Base-by-base conservation (phyloP, 371 early-diverging fungal species). In the Mortierella sp. region DNA sequence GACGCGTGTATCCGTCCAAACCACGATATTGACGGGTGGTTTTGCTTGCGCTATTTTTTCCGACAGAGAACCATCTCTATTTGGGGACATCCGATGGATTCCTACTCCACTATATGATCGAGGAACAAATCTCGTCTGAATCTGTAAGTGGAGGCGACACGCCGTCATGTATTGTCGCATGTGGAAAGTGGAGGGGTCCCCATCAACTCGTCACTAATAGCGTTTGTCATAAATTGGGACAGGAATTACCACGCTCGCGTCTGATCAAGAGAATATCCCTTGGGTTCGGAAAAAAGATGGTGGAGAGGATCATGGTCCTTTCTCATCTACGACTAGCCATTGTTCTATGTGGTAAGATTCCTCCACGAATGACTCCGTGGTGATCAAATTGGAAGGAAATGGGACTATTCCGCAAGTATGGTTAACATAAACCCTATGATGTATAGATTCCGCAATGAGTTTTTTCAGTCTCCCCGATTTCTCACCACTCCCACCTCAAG, bases 81-180 rank as follows among this genome's bases (percentile, higher is more conserved):
- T 70, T 92, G 40, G 94, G 92, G 9, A 91, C 92, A 13, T 88
- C 90, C 8, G 91, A 91, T 67, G 94, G 94, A 10, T 79, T 82
- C 43, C 52, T 93, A 29, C 67, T 91, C 17, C 91, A 90, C 54
- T 92, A 87, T 63, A 67, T 78, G 17, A 72, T 90, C 13, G 88
- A 89, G 17, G 80, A 79, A 29, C 80, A 81, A 67, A 83, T 86
- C 71, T 73, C 67, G 6, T 59, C 71, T 21, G 45, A 66, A 9
- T 41, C 46, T 58, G 71, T 67, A 54, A 45, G 69, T 10, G 34
- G n/a, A n/a, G n/a, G n/a, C n/a, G n/a, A n/a, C n/a, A n/a, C n/a
- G n/a, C n/a, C n/a, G n/a, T n/a, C n/a, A n/a, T n/a, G n/a, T n/a
- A n/a, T n/a, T n/a, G n/a, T n/a, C n/a, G n/a, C n/a, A n/a, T n/a